phyloP scores from a whole-genome alignment of 148 eudicot species.

The Suaeda aralocaspica region DNA sequence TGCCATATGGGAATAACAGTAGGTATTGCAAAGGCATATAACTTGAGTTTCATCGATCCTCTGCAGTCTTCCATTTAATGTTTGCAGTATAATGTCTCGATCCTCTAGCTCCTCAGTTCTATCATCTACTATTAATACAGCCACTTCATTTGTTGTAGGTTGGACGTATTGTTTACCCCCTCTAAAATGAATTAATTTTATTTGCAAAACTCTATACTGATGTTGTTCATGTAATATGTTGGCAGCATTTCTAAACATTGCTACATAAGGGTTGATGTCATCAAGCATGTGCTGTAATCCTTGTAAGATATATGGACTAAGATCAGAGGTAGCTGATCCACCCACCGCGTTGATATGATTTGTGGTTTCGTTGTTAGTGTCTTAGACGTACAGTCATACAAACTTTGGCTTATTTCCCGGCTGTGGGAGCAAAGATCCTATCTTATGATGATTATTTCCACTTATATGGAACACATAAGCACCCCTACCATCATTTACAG shows the following conservation, averaged over 20 bases:
- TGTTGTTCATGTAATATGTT: background rate
- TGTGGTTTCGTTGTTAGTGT: background rate
- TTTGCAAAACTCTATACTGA: background rate
- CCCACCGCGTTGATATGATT: background rate
- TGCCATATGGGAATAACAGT: background rate
- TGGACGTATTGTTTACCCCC: background rate
- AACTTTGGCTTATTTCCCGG: background rate
- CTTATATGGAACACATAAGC: background rate
- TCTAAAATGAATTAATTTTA: background rate
- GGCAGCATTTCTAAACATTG: background rate
- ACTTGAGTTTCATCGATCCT: constrained; percentile 7
- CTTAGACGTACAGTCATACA: background rate
- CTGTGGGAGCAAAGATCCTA: background rate
- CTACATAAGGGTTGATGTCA: background rate
- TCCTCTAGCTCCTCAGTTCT: background rate
- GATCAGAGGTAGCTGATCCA: background rate
- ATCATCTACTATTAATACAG: background rate
- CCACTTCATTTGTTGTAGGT: background rate
- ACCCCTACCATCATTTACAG: background rate
- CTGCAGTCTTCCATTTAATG: background rate
- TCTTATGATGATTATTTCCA: background rate
- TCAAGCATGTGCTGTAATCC: background rate
- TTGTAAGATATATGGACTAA: background rate
- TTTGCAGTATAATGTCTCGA: background rate
- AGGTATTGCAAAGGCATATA: background rate